Base-by-base conservation (phyloP, 768 basidiomycete genomes). In the Megacollybia marginata region DNA sequence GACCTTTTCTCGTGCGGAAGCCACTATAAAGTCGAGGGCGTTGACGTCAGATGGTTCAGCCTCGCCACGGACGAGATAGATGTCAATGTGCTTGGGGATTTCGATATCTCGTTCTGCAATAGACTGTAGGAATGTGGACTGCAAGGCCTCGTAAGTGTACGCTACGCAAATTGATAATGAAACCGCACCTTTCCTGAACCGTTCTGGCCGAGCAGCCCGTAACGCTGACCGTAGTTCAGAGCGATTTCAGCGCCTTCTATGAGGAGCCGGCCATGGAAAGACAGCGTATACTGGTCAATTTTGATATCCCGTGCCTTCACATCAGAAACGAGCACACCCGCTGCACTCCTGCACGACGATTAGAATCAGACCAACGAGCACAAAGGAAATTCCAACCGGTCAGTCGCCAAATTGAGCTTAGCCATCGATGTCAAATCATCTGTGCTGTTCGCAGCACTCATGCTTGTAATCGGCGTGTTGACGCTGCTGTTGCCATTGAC, bases 11-110 rank as follows among this genome's bases (percentile, higher is more conserved):
- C 76, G 87, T 33, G 96, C 95, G 10, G 92, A 95, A 20, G 82
- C 80, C 62, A 98, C 78, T 70, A 97, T 97, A 73, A 90, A 99
- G 63, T 98, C 95, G 52, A 98, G 70, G n/a, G 95, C 96, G 63
- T 95, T 97, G 56, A 89, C 80, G 2, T 96, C 88, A 12, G 92
- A 86, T 1, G 95, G 95, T 59, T 98, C 95, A 1, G 91, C 95
- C 65, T 97, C 95, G 54, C 95, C 94, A 20, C 85, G 72, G 51
- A 99, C 95, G 57, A 97, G 85, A 74, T 98, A 96, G 67, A 97
- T 95, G 65, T 99, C 95, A 65, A 99, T 88, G 69, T 99, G 93
- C 8, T 76, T 72, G 15, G 95, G 96, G 54, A 99, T 95, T 44
- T 87, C 84, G 46, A 98, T 89, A 62, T 99, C 95, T 50, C 93